These are phyloP conservation scores for Cyberlindnera euphorbiiphila DNA, from an alignment of 805 yeast species.

Conservation along the genomic window DNA sequence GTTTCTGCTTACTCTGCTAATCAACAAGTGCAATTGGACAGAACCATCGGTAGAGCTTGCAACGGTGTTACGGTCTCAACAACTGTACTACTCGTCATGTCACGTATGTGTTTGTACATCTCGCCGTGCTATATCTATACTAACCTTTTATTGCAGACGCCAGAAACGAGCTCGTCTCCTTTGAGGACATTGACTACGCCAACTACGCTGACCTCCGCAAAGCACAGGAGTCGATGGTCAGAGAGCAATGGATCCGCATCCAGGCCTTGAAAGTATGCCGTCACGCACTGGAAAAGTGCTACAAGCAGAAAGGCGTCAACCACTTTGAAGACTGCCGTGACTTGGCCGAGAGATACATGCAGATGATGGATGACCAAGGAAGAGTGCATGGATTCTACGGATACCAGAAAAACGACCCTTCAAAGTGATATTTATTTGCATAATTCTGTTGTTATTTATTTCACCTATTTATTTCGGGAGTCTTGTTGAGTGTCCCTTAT, in stretches of 20 bases:
- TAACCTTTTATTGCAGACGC: constrained; percentile 25
- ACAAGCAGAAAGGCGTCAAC: constrained; percentile 56
- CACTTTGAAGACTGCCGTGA: constrained; percentile 78
- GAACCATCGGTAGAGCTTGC: no score
- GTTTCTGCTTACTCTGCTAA: no score
- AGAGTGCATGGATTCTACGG: constrained; percentile 72
- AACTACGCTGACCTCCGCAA: constrained; percentile 56
- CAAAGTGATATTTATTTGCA: constrained; percentile 42
- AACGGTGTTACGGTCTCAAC: no score
- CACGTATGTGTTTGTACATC: no score
- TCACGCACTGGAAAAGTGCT: constrained; percentile 72
- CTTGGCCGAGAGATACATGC: constrained; percentile 69
- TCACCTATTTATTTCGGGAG: constrained; percentile 1
- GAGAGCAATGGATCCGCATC: constrained; percentile 76
- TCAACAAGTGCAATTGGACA: no score
- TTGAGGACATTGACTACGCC: constrained; percentile 76
- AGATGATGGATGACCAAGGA: constrained; percentile 61
- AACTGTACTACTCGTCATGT: background rate
- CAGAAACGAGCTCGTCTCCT: constrained; percentile 71
- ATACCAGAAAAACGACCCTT: constrained; percentile 86
- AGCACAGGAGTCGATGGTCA: constrained; percentile 74
- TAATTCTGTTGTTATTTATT: constrained; percentile 4
- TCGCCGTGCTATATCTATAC: no score
- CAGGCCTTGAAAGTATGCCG: constrained; percentile 65
- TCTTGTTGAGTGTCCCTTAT: background rate